Evolutionary conservation across 768 basidiomycete species (phyloP).

Genomic region (Amanita rimosa): DNA sequence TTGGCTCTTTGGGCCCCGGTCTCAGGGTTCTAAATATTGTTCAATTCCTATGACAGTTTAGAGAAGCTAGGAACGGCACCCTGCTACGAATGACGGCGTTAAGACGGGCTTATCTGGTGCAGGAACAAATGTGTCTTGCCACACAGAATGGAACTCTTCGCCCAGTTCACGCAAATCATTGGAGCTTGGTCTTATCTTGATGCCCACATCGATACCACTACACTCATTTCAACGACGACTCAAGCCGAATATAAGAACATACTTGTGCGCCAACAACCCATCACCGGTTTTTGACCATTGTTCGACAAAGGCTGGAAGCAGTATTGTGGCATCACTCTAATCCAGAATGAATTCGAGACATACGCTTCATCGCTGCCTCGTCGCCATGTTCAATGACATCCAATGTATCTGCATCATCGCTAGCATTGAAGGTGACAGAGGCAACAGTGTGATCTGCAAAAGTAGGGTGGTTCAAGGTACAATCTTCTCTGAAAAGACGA

Average conservation of each 20-base stretch:
- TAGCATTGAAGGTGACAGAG: constrained; percentile 28
- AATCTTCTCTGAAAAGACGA: background rate
- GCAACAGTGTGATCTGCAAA: constrained; percentile 28
- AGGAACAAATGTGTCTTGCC: constrained; percentile 38
- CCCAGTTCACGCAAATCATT: constrained; percentile 41
- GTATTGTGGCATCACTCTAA: background rate
- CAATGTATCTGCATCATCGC: constrained; percentile 35
- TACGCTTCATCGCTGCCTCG: constrained; percentile 28
- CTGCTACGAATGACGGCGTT: constrained; percentile 27
- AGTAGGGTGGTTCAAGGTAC: background rate
- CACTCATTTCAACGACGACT: constrained; percentile 8
- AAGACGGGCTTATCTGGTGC: constrained; percentile 47
- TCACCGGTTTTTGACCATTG: constrained; percentile 24
- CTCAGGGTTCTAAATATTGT: constrained; percentile 10
- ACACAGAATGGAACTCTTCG: constrained; percentile 33
- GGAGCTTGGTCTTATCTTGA: constrained; percentile 41
- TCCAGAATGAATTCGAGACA: constrained; percentile 6
- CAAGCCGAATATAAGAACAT: constrained; percentile 5
- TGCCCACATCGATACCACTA: constrained; percentile 43
- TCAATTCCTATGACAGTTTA: background rate
- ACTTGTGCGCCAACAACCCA: constrained; percentile 49
- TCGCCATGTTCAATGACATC: constrained; percentile 33
- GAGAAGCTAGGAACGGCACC: constrained; percentile 17
- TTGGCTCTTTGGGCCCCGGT: constrained; percentile 10
- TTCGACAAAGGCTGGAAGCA: constrained; percentile 11